A percentile compares a stretch with the other conserved stretches of the same genome.
phyloP scores from a whole-genome alignment of 768 basidiomycete genomes.

The Tricholomella constricta region DNA sequence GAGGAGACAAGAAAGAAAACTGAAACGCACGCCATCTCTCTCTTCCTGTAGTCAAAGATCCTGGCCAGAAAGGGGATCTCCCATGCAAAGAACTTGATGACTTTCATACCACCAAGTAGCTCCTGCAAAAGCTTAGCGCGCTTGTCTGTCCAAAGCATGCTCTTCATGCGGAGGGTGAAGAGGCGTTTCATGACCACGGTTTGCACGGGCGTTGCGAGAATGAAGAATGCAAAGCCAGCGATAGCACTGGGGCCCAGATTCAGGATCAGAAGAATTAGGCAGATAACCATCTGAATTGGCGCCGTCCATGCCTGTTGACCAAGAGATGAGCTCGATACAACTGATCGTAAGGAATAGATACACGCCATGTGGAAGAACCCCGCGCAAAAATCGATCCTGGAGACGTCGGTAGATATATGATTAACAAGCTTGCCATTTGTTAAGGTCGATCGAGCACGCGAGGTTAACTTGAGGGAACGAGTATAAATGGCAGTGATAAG shows the following conservation, averaged over 20 bases:
- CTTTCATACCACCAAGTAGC: constrained; percentile 83
- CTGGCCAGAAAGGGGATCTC: constrained; percentile 78
- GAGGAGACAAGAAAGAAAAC: background rate
- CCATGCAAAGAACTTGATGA: constrained; percentile 94
- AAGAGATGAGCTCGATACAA: background rate
- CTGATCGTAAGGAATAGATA: background rate
- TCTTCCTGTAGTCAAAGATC: constrained; percentile 66
- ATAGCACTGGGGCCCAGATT: constrained; percentile 69
- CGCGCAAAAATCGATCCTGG: constrained; percentile 86
- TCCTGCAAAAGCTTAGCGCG: constrained; percentile 90
- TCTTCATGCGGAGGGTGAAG: constrained; percentile 66
- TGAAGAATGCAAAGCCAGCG: constrained; percentile 58
- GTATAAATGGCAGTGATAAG: constrained; percentile 87
- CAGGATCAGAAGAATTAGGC: constrained; percentile 70
- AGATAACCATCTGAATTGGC: constrained; percentile 77
- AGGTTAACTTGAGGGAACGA: constrained; percentile 72
- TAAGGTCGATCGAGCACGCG: constrained; percentile 76
- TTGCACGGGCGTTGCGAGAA: constrained; percentile 75
- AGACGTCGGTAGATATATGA: constrained; percentile 91
- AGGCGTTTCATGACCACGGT: constrained; percentile 71
- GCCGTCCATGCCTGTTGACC: constrained; percentile 61
- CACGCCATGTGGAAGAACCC: constrained; percentile 74
- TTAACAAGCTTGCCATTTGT: constrained; percentile 91
- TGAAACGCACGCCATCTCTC: constrained; percentile 63
- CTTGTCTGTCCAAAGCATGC: constrained; percentile 90